These are phyloP conservation scores for Golubevia sp. DNA, from an alignment of 1,284 basidiomycete genomes.

Conservation along the genomic window DNA sequence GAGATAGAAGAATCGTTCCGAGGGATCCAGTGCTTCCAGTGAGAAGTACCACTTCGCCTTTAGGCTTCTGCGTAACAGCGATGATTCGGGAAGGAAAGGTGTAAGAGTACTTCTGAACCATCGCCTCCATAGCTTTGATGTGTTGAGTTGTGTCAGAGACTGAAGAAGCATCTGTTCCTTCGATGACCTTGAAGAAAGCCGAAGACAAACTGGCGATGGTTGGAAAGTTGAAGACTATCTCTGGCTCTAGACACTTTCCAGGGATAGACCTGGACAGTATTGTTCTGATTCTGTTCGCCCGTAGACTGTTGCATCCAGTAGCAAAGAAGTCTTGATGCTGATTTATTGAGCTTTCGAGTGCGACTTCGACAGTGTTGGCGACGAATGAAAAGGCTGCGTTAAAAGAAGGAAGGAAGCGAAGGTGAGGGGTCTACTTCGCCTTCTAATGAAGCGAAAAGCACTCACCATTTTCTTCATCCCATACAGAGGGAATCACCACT, in stretches of 20 bases:
- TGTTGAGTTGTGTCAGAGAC: background rate
- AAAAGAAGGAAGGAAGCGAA: too few relatives aligned
- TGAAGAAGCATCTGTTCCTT: conserved; percentile 7
- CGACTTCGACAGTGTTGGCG: too few relatives aligned
- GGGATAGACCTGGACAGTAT: conserved; percentile 60
- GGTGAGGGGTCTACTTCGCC: too few relatives aligned
- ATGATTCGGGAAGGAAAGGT: conserved; percentile 32
- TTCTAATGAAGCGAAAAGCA: background rate
- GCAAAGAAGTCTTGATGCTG: conserved; percentile 3
- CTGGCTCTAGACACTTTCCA: conserved; percentile 46
- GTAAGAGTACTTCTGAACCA: conserved; percentile 60
- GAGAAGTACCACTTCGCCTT: conserved; percentile 33
- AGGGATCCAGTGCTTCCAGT: conserved; percentile 60
- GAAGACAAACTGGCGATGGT: conserved; percentile 51
- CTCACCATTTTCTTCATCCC: background rate
- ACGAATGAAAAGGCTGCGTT: background rate
- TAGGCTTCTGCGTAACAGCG: too few relatives aligned
- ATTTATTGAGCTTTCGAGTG: too few relatives aligned
- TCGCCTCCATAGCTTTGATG: conserved; percentile 41
- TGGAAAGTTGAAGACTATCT: conserved; percentile 63
- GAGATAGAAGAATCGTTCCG: conserved; percentile 4
- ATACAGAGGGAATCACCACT: background rate
- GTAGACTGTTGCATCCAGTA: conserved; percentile 47
- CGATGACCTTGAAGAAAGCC: conserved; percentile 28
- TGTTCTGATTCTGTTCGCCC: conserved; percentile 64